These are phyloP conservation scores for Lobosporangium transversale DNA, from an alignment of 192 early-diverging fungal species.

Conservation along the genomic window DNA sequence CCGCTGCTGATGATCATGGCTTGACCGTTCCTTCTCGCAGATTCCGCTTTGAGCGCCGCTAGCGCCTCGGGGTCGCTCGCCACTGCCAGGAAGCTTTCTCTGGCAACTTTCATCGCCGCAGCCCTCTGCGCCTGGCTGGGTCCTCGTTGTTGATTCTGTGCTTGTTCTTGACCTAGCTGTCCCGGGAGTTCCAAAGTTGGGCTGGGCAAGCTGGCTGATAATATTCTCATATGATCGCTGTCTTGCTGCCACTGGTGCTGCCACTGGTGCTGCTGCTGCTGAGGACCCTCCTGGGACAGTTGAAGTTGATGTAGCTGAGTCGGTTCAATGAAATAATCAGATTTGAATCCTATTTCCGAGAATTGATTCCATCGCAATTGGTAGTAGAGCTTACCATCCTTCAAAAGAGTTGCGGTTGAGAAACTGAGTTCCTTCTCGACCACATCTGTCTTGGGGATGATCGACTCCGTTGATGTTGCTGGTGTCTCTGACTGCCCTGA, in stretches of 20 bases:
- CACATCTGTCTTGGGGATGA: conserved; percentile 20
- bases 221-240: not conserved
- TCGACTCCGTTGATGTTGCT: no score
- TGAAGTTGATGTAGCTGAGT: conserved; percentile 17
- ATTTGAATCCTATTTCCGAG: conserved; percentile 46
- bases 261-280: not conserved
- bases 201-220: conserved; percentile 9
- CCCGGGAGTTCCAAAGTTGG: conserved; percentile 28
- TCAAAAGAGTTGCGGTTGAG: conserved; percentile 49
- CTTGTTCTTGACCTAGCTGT: conserved; percentile 41
- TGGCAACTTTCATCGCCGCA: conserved; percentile 28
- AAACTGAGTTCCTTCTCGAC: conserved; percentile 32
- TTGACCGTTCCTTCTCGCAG: not conserved
- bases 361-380: conserved; percentile 50
- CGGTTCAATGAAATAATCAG: conserved; percentile 11
- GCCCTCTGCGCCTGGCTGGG: conserved; percentile 38
- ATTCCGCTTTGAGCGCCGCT: conserved; percentile 13
- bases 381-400: conserved; percentile 55
- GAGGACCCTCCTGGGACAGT: conserved; percentile 32
- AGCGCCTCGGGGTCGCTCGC: conserved; percentile 35
- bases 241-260: conserved; percentile 6
- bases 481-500: not conserved
- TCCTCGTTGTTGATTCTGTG: conserved; percentile 11
- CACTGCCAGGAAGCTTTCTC: conserved; percentile 30
- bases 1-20: conserved; percentile 35